A percentile compares a stretch with the other conserved stretches of the same genome.
These are phyloP conservation scores for Talinum fruticosum DNA, from an alignment of 148 eudicot genomes.

Conservation along the genomic window DNA sequence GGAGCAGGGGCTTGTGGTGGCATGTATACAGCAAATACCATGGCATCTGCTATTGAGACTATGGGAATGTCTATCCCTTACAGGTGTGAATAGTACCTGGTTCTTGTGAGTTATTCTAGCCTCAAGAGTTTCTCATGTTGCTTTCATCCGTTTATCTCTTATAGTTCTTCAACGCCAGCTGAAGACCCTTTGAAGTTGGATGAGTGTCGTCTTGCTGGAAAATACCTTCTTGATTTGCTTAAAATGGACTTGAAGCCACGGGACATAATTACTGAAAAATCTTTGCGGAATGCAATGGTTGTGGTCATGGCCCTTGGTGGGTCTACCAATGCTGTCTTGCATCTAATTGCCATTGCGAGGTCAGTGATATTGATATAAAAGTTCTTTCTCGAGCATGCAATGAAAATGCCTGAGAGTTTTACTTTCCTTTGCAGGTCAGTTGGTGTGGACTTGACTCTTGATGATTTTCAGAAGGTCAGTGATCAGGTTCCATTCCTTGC, in stretches of 20 bases:
- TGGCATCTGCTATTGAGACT: conserved; percentile 96
- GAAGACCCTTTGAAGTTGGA: conserved; percentile 94
- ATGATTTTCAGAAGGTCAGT: conserved; percentile 95
- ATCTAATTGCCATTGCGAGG: conserved; percentile 97
- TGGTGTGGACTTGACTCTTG: conserved; percentile 67
- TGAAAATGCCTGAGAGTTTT: conserved; percentile 1
- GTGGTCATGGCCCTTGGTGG: conserved; percentile 97
- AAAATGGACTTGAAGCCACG: conserved; percentile 93
- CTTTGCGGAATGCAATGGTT: conserved; percentile 88
- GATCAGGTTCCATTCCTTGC: conserved; percentile 91
- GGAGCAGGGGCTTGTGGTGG: conserved; percentile 99
- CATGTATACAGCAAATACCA: conserved; percentile 97
- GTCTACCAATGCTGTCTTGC: conserved; percentile 95
- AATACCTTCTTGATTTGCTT: conserved; percentile 71
- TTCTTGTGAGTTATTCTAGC: neutral
- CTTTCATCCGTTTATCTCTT: neutral
- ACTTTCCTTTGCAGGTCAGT: conserved; percentile 64
- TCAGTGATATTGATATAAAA: conserved; percentile 21
- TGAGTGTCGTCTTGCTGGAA: conserved; percentile 96
- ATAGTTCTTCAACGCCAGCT: conserved; percentile 95
- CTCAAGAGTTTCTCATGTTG: conserved; percentile 11
- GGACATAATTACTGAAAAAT: conserved; percentile 83
- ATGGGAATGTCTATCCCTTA: conserved; percentile 97
- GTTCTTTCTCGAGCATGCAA: conserved; percentile 3
- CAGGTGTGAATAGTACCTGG: conserved; percentile 44